Evolutionary conservation across 2,329 filamentous ascomycete genomes (phyloP).

Genomic region (Dactylellina sp.): DNA sequence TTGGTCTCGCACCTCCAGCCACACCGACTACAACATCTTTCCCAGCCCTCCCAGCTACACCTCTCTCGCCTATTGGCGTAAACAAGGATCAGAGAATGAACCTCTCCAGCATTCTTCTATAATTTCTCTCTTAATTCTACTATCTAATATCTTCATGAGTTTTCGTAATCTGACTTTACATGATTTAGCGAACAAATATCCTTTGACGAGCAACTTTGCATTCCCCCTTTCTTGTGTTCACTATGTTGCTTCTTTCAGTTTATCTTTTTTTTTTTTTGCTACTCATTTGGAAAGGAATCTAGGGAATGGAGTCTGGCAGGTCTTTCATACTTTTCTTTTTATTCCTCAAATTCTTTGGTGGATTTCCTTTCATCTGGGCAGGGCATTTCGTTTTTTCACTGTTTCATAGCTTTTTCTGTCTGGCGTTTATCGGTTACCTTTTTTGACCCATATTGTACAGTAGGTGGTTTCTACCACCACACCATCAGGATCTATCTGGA

Average conservation of each 20-base stretch:
- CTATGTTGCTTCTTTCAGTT: not conserved
- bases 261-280: constrained; percentile 16
- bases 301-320: constrained; percentile 50
- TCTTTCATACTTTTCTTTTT: constrained; percentile 21
- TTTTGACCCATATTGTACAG: constrained; percentile 44
- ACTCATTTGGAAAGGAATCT: constrained; percentile 35
- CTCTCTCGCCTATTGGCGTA: constrained; percentile 33
- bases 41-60: constrained; percentile 42
- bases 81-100: constrained; percentile 56
- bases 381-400: constrained; percentile 27
- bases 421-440: constrained; percentile 34
- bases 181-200: constrained; percentile 58
- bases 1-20: constrained; percentile 26
- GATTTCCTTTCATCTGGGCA: constrained; percentile 24
- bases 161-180: constrained; percentile 56
- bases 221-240: constrained; percentile 42
- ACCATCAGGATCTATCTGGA: not conserved
- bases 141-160: constrained; percentile 57
- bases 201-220: constrained; percentile 55
- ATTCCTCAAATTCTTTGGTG: constrained; percentile 12
- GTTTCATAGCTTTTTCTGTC: not conserved
- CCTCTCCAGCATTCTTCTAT: constrained; percentile 51
- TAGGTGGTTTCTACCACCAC: constrained; percentile 27
- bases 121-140: constrained; percentile 47
- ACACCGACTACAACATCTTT: constrained; percentile 36